A percentile compares a stretch with the other conserved stretches of the same genome.
Evolutionary conservation across 768 basidiomycete species (phyloP).

Genomic region (Suillus paluster): DNA sequence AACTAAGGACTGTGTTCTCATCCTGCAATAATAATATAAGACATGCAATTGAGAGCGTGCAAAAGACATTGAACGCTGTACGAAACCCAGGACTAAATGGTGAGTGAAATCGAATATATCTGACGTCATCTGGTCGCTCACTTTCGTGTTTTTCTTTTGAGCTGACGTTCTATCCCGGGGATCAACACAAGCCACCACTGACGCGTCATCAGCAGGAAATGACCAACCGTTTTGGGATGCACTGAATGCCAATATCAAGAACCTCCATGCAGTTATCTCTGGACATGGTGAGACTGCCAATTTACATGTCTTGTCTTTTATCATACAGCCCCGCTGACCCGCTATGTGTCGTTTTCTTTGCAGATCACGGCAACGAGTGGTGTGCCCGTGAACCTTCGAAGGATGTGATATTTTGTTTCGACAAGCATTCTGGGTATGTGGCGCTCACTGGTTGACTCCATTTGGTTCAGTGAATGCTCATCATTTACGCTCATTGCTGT

Average conservation of each 20-base stretch:
- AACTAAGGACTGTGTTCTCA: not conserved
- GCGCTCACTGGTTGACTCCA: not conserved
- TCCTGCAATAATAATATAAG: slow-evolving; percentile 9
- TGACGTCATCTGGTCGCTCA: not conserved
- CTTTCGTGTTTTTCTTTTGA: slow-evolving; percentile 26
- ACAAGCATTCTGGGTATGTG: slow-evolving; percentile 73
- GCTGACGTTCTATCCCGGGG: slow-evolving; percentile 58
- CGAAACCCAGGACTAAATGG: slow-evolving; percentile 49
- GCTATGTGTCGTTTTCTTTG: not conserved
- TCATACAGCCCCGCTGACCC: not conserved
- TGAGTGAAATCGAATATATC: slow-evolving; percentile 14
- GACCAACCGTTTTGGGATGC: slow-evolving; percentile 69
- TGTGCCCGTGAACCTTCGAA: slow-evolving; percentile 68
- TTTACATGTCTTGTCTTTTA: slow-evolving; percentile 13
- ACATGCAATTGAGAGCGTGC: slow-evolving; percentile 38
- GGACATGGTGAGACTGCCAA: slow-evolving; percentile 59
- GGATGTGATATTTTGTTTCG: slow-evolving; percentile 71
- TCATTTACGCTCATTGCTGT: not conserved
- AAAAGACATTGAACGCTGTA: slow-evolving; percentile 40
- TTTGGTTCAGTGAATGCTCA: not conserved
- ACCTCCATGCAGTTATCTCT: slow-evolving; percentile 59
- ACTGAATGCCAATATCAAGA: slow-evolving; percentile 60
- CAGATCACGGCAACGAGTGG: slow-evolving; percentile 84
- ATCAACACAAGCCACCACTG: slow-evolving; percentile 61
- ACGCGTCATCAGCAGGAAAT: slow-evolving; percentile 42